Base-by-base conservation (phyloP, 1,284 basidiomycete species). In the Malassezia vespertilionis region DNA sequence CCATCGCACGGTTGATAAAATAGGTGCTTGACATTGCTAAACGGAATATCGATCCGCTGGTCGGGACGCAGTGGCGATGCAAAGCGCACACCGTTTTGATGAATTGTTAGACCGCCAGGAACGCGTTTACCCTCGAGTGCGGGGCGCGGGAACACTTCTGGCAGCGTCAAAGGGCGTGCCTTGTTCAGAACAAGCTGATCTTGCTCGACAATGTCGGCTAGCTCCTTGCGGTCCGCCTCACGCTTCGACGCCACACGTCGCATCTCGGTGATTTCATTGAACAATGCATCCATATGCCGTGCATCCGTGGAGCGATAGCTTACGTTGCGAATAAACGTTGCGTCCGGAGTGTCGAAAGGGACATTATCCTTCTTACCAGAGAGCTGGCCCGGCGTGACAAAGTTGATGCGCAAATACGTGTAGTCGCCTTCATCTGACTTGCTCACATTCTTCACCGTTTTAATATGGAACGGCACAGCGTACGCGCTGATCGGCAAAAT, bases 1-100 rank as follows among this genome's bases (percentile, higher is more conserved):
- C 88, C 83, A 60, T 99, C 93, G 67, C 91, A 96, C 5, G 93
- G 90, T 71, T 96, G 93, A 80, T 96, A 97, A 76, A 97, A 95
- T 20, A 97, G 76, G 72, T 97, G 93, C 73, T 93, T 95, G 75
- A 99, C 84, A 72, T 99, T 99, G 75, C 81, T 84, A 76, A 96
- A 97, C 11, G 96, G 77, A 17, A 99, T 44, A 42, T 69, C 66
- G 22, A 67, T 65, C 52, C 58, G 61, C 49, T 67, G 65, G 42
- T 69, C 65, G 10, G 60, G 63, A 32, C 60, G 58, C 27, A 65
- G 46, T 28, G 85, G 84, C 15, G 87, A 87, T 61, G 86, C 80
- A 71, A 91, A 97, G 31, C 91, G 79, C 42, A 97, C 77, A 77
- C 93, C 93, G 67, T 96, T 99, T 72, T 88, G 83, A 69, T 97